Evolutionary conservation across 257 asterid species (phyloP), one percentile per base, ranked within the genome.

Genomic region (Fraxinus americana): DNA sequence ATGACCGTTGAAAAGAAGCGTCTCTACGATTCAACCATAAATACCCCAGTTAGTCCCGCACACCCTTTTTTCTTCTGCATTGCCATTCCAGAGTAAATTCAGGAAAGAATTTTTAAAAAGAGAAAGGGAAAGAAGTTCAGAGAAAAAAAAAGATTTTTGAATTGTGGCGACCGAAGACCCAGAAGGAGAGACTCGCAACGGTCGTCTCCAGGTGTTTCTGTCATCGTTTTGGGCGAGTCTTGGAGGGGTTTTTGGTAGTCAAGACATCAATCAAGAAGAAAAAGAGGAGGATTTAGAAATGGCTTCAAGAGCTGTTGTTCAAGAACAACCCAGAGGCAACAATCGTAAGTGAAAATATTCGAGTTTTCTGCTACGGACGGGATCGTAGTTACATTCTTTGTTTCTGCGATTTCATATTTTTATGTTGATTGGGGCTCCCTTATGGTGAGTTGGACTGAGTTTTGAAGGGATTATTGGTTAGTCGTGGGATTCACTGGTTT

Each of bases 131-230:
- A 36, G 0, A 68, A 9, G 29, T 39, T 4, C 8, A 4, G 9
- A 27, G 16, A n/a, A n/a, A 59, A 67, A 32, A 57, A 71, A 10
- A 43, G 50, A 43, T 11, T 25, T n/a, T 65, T 68, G 80, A 83
- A 91, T 61, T 19, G 97, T 92, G 97, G 97, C 96, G 90, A 85
- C 89, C 73, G 85, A 80, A 71, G 82, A 83, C 50, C 50, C 17
- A 43, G 50, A 43, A 11, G 50, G 50, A 12, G 50, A 43, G 92
- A 82, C 89, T 84, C 88, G 79, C 63, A 86, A 87, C 79, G 90
- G 96, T 82, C 92, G 94, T 87, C 92, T 92, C 89, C 92, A 83
- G 57, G 85, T 85, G 84, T 85, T 92, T 76, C 75, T 92, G 19
- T 88, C 94, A 11, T 87, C 94, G 45, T 78, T 92, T 67, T 88